Percentiles rank a stretch among this genome's conserved stretches.
Evolutionary conservation across 495 filamentous ascomycete genomes (phyloP).

Genomic region (Acidomyces sp.): DNA sequence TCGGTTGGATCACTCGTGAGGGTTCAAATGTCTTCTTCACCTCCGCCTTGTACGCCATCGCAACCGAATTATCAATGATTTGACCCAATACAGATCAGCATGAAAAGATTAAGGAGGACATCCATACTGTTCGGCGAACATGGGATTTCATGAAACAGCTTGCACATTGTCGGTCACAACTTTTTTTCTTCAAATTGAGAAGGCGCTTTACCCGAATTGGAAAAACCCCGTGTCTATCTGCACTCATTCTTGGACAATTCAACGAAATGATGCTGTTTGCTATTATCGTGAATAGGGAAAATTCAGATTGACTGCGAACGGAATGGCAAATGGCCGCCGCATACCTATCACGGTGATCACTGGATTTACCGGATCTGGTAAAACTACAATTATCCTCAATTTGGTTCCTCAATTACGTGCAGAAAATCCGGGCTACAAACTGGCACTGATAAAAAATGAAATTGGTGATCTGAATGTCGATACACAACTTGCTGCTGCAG

Average conservation of each 20-base stretch:
- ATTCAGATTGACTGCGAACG: not conserved
- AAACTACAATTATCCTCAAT: conserved; percentile 84
- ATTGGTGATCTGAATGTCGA: conserved; percentile 92
- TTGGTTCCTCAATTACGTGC: conserved; percentile 72
- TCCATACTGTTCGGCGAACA: too few species aligned
- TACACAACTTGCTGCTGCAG: conserved; percentile 69
- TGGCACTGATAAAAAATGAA: conserved; percentile 96
- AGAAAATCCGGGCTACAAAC: conserved; percentile 43
- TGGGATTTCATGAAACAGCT: too few species aligned
- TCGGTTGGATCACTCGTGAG: conserved; percentile 68
- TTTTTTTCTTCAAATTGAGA: too few species aligned
- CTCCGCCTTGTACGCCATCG: conserved; percentile 27
- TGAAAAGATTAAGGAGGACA: too few species aligned
- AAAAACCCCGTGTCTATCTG: too few species aligned
- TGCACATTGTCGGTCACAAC: too few species aligned
- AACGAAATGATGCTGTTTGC: too few species aligned
- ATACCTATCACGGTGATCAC: conserved; percentile 91
- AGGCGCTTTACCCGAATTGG: too few species aligned
- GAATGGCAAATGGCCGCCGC: conserved; percentile 25
- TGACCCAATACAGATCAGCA: not conserved
- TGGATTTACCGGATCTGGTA: conserved; percentile 87
- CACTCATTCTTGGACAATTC: too few species aligned
- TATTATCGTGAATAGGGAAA: not conserved
- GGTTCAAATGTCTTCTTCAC: conserved; percentile 79
- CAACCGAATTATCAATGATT: not conserved